Conservation (phyloP, 805 yeast species). For the Wickerhamomyces pijperi region DNA sequence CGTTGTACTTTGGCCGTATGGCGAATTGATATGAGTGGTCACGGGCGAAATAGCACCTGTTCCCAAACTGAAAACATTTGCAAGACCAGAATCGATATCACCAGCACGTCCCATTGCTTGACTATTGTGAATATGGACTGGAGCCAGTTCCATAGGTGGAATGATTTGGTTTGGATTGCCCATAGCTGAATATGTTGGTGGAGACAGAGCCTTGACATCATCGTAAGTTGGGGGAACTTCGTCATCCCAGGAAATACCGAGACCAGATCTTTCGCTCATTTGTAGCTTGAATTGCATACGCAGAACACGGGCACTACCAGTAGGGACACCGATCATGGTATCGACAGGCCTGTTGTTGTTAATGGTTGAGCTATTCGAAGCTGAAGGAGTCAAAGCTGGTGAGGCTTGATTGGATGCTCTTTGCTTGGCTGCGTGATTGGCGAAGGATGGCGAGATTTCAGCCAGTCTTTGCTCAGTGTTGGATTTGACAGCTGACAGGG, state of each 20-base stretch:
- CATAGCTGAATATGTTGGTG: conserved; percentile 60
- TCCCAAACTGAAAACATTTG: neutral
- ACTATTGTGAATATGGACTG: conserved; percentile 18
- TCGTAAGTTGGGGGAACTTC: conserved; percentile 97
- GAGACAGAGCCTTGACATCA: conserved; percentile 72
- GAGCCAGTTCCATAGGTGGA: conserved; percentile 9
- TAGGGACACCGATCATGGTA: conserved; percentile 51
- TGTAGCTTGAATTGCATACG: conserved; percentile 88
- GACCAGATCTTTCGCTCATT: conserved; percentile 83
- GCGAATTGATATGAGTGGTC: neutral
- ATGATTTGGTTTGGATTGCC: conserved; percentile 9
- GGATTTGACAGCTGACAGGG: conserved; percentile 23
- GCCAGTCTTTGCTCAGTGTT: conserved; percentile 28
- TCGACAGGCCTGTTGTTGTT: neutral
- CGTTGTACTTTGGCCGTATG: neutral
- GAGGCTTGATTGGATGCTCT: conserved; percentile 9
- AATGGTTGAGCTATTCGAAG: conserved; percentile 1
- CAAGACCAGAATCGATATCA: neutral
- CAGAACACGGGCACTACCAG: conserved; percentile 90
- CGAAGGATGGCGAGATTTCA: conserved; percentile 31
- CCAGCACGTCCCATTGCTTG: conserved; percentile 9
- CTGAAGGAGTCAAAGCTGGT: conserved; percentile 5
- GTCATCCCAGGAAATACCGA: conserved; percentile 97
- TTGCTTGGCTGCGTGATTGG: conserved; percentile 21
- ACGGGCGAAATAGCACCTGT: neutral